A percentile compares a stretch with the other conserved stretches of the same genome.
Conservation (phyloP, 495 filamentous ascomycete species). For the Penicillium robsamsonii region DNA sequence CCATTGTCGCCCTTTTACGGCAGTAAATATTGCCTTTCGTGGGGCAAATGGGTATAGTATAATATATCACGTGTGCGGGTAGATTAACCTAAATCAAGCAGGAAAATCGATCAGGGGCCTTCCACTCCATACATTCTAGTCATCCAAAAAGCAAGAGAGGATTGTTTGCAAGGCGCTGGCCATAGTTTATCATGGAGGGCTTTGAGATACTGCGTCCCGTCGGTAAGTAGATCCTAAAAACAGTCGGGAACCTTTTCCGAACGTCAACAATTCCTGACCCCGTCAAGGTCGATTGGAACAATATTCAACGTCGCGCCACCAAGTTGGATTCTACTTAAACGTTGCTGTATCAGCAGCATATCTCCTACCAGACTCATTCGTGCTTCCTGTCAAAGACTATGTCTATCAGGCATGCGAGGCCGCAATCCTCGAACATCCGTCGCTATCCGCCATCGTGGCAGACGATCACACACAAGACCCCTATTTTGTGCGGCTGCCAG, state of each 20-base stretch:
- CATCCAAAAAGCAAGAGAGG: background rate
- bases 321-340: slow-evolving; percentile 46
- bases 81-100: background rate
- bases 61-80: slow-evolving; percentile 9
- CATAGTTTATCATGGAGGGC: slow-evolving; percentile 17
- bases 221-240: slow-evolving; percentile 21
- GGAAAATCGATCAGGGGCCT: background rate
- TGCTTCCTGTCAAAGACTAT: slow-evolving; percentile 31
- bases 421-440: slow-evolving; percentile 41
- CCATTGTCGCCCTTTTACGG: background rate
- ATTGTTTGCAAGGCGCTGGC: background rate
- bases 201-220: slow-evolving; percentile 30
- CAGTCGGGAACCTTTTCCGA: slow-evolving; percentile 1
- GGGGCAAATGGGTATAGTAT: background rate
- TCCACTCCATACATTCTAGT: background rate
- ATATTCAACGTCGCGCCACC: slow-evolving; percentile 43
- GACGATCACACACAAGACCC: slow-evolving; percentile 41
- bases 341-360: slow-evolving; percentile 42
- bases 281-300: slow-evolving; percentile 40
- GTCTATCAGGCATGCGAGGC: slow-evolving; percentile 38
- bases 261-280: slow-evolving; percentile 7
- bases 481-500: slow-evolving; percentile 45
- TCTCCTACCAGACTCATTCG: slow-evolving; percentile 26
- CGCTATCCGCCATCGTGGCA: slow-evolving; percentile 42
- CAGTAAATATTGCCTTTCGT: background rate